phyloP scores from a whole-genome alignment of 2,329 filamentous ascomycete species.

The Zelopaecilomyces penicillatus region DNA sequence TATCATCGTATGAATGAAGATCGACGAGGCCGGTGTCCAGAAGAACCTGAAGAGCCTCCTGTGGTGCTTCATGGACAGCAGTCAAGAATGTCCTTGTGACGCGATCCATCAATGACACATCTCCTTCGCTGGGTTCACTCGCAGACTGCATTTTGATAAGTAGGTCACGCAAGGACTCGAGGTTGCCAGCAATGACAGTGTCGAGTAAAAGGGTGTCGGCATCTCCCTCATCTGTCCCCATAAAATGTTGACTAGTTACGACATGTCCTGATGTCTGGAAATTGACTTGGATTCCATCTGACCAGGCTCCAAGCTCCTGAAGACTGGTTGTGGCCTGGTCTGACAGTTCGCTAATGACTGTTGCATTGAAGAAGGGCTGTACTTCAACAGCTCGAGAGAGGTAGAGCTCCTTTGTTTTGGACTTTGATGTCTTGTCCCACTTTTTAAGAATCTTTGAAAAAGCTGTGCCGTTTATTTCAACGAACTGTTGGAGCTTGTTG shows the following conservation, averaged over 20 bases:
- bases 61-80: slow-evolving; percentile 77
- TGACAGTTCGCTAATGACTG: slow-evolving; percentile 92
- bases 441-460: slow-evolving; percentile 99
- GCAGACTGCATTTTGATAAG: slow-evolving; percentile 59
- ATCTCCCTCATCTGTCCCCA: slow-evolving; percentile 79
- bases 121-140: slow-evolving; percentile 47
- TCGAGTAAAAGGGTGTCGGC: slow-evolving; percentile 82
- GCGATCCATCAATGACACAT: slow-evolving; percentile 56
- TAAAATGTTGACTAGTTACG: slow-evolving; percentile 55
- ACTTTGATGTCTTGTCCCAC: slow-evolving; percentile 99
- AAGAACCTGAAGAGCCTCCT: slow-evolving; percentile 65
- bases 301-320: slow-evolving; percentile 92
- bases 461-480: slow-evolving; percentile 94
- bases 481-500: slow-evolving; percentile 97
- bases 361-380: slow-evolving; percentile 95
- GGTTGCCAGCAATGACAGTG: slow-evolving; percentile 74
- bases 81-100: slow-evolving; percentile 86
- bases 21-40: slow-evolving; percentile 77
- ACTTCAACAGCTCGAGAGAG: slow-evolving; percentile 93
- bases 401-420: slow-evolving; percentile 95
- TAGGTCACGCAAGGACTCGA: slow-evolving; percentile 70
- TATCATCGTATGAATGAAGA: slow-evolving; percentile 90
- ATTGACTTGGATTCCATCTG: slow-evolving; percentile 87
- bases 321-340: slow-evolving; percentile 95
- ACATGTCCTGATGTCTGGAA: slow-evolving; percentile 61